These are phyloP conservation scores for Penicillium crustosum DNA, from an alignment of 2,329 filamentous ascomycete species.

Conservation along the genomic window DNA sequence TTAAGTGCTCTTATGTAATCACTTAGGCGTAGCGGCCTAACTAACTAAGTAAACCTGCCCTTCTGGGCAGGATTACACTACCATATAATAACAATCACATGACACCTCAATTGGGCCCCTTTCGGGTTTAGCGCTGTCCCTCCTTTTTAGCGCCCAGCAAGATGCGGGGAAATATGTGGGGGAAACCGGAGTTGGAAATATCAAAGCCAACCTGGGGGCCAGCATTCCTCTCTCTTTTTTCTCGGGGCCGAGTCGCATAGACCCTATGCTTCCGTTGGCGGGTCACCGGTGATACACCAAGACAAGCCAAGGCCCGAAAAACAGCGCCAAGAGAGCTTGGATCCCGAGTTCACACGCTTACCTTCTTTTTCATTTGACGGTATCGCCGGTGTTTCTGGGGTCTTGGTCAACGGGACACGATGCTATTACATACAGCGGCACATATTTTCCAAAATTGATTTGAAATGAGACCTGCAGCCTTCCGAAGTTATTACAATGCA, in stretches of 20 bases:
- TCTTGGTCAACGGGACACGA: not conserved
- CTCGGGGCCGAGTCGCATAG: not conserved
- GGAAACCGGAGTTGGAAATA: not conserved
- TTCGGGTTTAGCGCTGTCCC: not conserved
- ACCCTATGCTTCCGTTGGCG: not conserved
- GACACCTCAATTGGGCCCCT: no score
- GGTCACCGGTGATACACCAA: not conserved
- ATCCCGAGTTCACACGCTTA: not conserved
- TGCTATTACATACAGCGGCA: not conserved
- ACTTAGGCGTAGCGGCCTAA: no score
- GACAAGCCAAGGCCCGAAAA: not conserved
- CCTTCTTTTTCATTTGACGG: slow-evolving; percentile 1
- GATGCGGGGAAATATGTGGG: not conserved
- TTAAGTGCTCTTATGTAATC: no score
- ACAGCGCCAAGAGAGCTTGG: slow-evolving; percentile 5
- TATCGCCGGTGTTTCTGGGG: not conserved
- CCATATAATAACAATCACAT: not conserved
- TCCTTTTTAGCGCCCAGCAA: no score
- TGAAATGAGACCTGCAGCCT: not conserved
- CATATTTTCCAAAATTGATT: not conserved
- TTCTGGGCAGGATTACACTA: no score
- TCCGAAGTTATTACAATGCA: not conserved
- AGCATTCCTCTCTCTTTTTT: not conserved
- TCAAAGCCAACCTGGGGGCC: not conserved
- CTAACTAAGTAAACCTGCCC: no score